These are phyloP conservation scores for Tetraselmis striata DNA, from an alignment of 139 green algal species.

Conservation along the genomic window DNA sequence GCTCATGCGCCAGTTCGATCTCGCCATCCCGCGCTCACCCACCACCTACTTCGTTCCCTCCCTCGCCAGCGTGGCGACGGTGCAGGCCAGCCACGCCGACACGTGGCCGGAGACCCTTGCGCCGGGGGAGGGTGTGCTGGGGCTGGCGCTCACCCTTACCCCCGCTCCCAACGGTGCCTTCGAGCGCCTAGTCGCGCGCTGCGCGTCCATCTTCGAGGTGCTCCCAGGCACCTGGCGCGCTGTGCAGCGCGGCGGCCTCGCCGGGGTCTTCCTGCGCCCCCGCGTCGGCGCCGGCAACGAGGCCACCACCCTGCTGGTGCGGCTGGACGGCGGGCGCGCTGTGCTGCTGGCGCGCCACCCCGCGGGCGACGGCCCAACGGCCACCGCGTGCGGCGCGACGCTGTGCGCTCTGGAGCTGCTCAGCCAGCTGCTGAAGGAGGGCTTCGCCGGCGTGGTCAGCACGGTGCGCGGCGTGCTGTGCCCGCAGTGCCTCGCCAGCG, in stretches of 20 bases:
- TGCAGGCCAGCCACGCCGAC: background rate
- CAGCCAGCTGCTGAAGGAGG: background rate
- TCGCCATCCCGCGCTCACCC: background rate
- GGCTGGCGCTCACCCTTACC: background rate
- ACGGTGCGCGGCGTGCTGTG: background rate
- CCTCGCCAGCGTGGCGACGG: background rate
- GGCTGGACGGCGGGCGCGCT: background rate
- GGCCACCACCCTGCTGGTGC: background rate
- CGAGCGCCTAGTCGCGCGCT: conserved; percentile 1
- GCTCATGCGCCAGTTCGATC: conserved; percentile 2
- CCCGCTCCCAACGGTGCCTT: background rate
- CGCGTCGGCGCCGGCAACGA: background rate
- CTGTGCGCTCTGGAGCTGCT: background rate
- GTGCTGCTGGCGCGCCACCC: background rate
- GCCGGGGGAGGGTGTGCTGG: background rate
- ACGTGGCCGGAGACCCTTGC: background rate
- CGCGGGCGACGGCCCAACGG: background rate
- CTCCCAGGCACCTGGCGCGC: background rate
- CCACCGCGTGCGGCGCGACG: background rate
- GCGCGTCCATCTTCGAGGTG: background rate
- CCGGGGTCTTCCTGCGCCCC: background rate
- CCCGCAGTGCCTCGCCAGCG: background rate
- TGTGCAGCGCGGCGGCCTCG: background rate
- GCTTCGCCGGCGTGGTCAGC: background rate
- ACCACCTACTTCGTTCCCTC: background rate